Evolutionary conservation across 2,329 filamentous ascomycete genomes (phyloP), one percentile per base, ranked within the genome.

Genomic region (Colletotrichum neosansevieriae): DNA sequence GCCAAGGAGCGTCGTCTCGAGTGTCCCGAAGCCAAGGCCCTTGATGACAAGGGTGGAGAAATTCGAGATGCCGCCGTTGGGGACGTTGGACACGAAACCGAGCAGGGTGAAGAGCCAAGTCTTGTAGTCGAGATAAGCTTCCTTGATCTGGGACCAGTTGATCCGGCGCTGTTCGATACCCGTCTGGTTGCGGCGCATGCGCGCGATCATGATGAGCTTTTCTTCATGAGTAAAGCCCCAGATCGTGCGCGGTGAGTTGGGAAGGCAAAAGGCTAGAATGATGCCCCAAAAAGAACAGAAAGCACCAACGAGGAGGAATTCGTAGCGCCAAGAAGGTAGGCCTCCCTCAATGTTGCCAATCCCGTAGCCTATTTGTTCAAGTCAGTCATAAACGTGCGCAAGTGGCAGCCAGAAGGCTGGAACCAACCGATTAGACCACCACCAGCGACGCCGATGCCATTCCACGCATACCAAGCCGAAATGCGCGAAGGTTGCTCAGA

Each of bases 291-390:
- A 66, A 15, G 85, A 81, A 66, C 88, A 91, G 11, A 91, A 80
- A 1, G 86, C 81, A 7, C 82, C 82, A 4, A 88, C 88, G n/a
- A 92, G 84, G 15, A 92, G 77, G 74, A 92, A 92, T 62, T 92
- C 89, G 71, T 89, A 92, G 73, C 87, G 88, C 89, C 89, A 92
- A 0, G 84, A 86, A 0, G 84, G 81, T 19, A 91, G 80, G 1
- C 81, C 79, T 13, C 86, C 87, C 44, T 82, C 80, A 71, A 88
- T 88, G 70, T 89, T 82, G 1, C 89, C 88, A 51, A 91, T 90
- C 0, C 84, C 88, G 63, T 87, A 90, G 0, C 86, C 78, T 75
- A 63, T 4, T 19, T 12, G 0, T 2, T 24, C 6, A 13, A 4
- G 13, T 65, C 13, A 66, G 54, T 5, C 2, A 11, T 7, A 2